Conservation (phyloP, 2,329 filamentous ascomycete genomes). For the Epichloe hybrida region DNA sequence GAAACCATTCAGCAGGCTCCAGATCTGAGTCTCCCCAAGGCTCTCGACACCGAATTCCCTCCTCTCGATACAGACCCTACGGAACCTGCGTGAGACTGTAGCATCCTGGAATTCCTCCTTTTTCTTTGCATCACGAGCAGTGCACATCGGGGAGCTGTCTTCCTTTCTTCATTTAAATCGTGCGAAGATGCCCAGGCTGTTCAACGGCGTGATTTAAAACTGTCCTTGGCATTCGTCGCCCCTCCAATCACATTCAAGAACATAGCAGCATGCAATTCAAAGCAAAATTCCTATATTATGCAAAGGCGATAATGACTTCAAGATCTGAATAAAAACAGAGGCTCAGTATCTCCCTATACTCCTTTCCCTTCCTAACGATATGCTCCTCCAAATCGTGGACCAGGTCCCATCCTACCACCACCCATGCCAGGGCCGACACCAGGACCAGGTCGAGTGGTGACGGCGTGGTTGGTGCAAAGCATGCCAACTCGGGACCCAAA, state of each 20-base stretch:
- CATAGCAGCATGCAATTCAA: constrained; percentile 4
- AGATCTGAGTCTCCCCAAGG: constrained; percentile 11
- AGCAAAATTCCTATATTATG: constrained; percentile 10
- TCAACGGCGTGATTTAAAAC: not conserved
- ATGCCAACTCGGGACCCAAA: constrained; percentile 97
- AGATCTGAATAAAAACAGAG: constrained; percentile 5
- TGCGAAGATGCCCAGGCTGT: not conserved
- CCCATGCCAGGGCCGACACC: constrained; percentile 55
- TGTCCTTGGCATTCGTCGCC: not conserved
- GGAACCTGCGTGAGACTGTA: not conserved
- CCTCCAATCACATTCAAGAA: not conserved
- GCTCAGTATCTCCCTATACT: not conserved
- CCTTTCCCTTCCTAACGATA: constrained; percentile 33
- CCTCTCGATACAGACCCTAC: constrained; percentile 17
- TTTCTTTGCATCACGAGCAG: not conserved
- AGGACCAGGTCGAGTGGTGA: constrained; percentile 77
- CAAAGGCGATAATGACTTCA: constrained; percentile 9
- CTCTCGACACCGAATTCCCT: constrained; percentile 23
- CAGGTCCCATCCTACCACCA: constrained; percentile 38
- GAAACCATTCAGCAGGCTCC: constrained; percentile 16
- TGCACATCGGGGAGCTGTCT: not conserved
- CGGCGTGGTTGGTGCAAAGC: constrained; percentile 92
- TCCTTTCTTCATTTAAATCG: not conserved
- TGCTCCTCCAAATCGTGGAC: constrained; percentile 41
- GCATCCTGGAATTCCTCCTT: not conserved